A percentile compares a stretch with the other conserved stretches of the same genome.
Evolutionary conservation across 2,329 filamentous ascomycete species (phyloP).

Genomic region (Colletotrichum coccodes): DNA sequence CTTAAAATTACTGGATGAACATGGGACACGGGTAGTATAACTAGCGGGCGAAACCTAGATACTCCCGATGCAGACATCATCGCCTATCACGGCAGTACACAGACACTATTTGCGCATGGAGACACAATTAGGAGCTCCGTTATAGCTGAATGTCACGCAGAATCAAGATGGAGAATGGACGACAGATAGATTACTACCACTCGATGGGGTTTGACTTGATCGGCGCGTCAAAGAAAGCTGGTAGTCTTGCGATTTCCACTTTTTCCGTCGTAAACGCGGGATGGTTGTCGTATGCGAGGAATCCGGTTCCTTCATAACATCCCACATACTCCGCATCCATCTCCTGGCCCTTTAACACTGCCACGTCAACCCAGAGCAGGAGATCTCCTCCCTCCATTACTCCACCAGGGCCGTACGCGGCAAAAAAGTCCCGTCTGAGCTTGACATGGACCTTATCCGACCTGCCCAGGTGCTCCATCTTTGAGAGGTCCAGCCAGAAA

Average conservation of each 20-base stretch:
- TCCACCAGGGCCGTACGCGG: conserved; percentile 22
- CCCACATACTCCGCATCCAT: conserved; percentile 30
- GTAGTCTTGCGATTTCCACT: neutral
- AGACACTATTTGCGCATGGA: neutral
- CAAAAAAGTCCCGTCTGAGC: conserved; percentile 27
- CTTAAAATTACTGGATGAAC: neutral
- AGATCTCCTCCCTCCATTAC: conserved; percentile 26
- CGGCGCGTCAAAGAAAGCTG: conserved; percentile 22
- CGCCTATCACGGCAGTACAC: neutral
- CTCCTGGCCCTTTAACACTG: conserved; percentile 25
- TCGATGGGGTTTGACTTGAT: conserved; percentile 20
- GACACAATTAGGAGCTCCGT: neutral
- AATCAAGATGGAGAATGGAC: neutral
- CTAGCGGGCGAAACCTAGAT: no score
- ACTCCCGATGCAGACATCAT: neutral
- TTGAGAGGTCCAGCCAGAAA: conserved; percentile 28
- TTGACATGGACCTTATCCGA: conserved; percentile 28
- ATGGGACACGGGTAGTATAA: neutral
- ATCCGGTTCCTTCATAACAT: conserved; percentile 26
- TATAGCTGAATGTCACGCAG: neutral
- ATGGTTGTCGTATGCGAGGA: conserved; percentile 22
- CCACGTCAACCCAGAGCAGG: conserved; percentile 26
- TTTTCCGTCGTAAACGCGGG: conserved; percentile 10
- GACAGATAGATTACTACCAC: conserved; percentile 5
- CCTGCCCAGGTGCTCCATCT: conserved; percentile 27